These are phyloP conservation scores for Chytriomyces sp. DNA, from an alignment of 192 early-diverging fungal species.

Conservation along the genomic window DNA sequence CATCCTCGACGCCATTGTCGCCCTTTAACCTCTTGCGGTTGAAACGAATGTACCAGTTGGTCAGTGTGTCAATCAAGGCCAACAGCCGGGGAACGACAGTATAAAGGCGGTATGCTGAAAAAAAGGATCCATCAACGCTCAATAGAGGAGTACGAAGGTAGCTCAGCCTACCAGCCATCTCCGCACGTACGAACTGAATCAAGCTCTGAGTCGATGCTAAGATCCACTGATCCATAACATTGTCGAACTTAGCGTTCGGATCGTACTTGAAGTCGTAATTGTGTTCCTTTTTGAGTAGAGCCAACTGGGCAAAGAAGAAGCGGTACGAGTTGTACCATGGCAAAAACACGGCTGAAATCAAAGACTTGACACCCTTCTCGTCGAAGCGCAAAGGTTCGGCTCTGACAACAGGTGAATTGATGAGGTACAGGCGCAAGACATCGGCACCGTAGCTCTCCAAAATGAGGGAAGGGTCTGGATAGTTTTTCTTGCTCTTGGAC, in stretches of 20 bases:
- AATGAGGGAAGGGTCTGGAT: conserved; percentile 86
- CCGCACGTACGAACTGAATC: conserved; percentile 88
- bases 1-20: conserved; percentile 86
- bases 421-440: conserved; percentile 87
- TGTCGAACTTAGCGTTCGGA: conserved; percentile 68
- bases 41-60: conserved; percentile 99
- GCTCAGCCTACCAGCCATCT: conserved; percentile 69
- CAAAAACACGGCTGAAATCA: conserved; percentile 90
- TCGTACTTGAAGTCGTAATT: conserved; percentile 81
- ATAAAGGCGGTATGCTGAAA: conserved; percentile 88
- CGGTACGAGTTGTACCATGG: conserved; percentile 99
- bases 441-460: conserved; percentile 93
- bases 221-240: conserved; percentile 99
- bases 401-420: conserved; percentile 97
- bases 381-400: conserved; percentile 94
- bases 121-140: neutral
- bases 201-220: conserved; percentile 92
- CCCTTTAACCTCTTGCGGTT: conserved; percentile 98
- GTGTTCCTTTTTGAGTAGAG: conserved; percentile 84
- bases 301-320: conserved; percentile 92
- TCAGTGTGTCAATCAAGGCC: conserved; percentile 87
- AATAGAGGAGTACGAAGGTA: neutral
- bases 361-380: conserved; percentile 96
- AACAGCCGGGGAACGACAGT: conserved; percentile 94
- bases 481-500: conserved; percentile 98